Evolutionary conservation across 2,329 filamentous ascomycete genomes (phyloP).

Genomic region (Xylaria sp.): DNA sequence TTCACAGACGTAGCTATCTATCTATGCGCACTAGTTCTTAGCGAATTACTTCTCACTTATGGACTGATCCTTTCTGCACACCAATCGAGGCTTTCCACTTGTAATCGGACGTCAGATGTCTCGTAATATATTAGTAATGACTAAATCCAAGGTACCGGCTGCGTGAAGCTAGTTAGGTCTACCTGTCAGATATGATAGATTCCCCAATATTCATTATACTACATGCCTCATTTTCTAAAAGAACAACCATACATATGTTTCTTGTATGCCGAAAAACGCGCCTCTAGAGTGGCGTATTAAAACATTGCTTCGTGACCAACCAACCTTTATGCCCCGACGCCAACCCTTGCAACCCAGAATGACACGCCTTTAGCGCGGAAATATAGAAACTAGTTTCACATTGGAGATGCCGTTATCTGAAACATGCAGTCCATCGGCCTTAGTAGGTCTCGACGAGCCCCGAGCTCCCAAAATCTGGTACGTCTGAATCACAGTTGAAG

Average conservation of each 20-base stretch:
- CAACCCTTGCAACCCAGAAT: not conserved
- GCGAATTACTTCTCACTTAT: not conserved
- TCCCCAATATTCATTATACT: not conserved
- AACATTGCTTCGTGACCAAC: conserved; percentile 20
- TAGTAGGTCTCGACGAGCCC: conserved; percentile 63
- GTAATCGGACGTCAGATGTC: not conserved
- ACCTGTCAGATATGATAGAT: not conserved
- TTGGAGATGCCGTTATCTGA: not conserved
- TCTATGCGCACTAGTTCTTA: not conserved
- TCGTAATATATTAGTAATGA: not conserved
- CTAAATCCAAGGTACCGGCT: no score
- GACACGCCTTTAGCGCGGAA: not conserved
- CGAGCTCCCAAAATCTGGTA: conserved; percentile 62
- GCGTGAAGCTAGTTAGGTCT: not conserved
- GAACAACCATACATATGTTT: not conserved
- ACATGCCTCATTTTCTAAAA: conserved; percentile 1
- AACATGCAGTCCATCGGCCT: not conserved
- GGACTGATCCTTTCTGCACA: not conserved
- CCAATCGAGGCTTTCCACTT: not conserved
- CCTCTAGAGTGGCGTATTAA: not conserved
- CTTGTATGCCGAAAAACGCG: not conserved
- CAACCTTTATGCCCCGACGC: conserved; percentile 28
- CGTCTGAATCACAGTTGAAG: conserved; percentile 73
- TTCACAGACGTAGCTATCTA: not conserved
- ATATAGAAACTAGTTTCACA: not conserved